Base-by-base conservation (phyloP, 306 rosid species). In the Vigna mungo region DNA sequence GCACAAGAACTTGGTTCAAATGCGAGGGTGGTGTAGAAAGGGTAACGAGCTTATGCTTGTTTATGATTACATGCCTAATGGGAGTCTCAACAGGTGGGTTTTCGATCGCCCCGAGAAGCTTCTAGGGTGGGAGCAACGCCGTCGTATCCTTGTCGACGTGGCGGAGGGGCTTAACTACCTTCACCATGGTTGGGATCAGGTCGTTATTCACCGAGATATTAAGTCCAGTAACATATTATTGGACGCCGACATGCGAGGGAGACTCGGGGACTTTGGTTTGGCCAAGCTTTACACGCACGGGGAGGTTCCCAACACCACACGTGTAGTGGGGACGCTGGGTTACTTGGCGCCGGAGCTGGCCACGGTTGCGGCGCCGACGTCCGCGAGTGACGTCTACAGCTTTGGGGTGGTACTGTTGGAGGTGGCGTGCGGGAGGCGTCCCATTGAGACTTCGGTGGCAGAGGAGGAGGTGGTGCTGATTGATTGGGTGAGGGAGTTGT, bases 1-100 rank as follows among this genome's bases (percentile, higher is more conserved):
- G 17, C 98, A 95, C 72, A 95, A 95, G 80, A 90, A 92, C 18
- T 37, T 95, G 25, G 98, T 95, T 1, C 96, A 92, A 74, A 81
- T 95, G 95, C 77, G 93, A n/a, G 97, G 98, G 0, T 95, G 98
- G 98, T 95, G 98, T 44, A 85, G 96, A 68, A 92, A 90, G 41
- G 79, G 88, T 9, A 90, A 82, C 61, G 75, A 89, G 27, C 81
- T 95, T 9, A 85, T 95, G 97, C 85, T 95, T 1, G 97, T 95
- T 7, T 95, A 95, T 32, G 98, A 95, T 48, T 92, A 63, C 68
- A 94, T 94, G 98, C 96, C 98, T 0, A 92, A 95, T 15, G 92
- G 96, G 16, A 92, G 97, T 76, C 88, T 95, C 12, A 92, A 95
- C 79, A 83, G 63, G 11, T 89, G 97, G 97, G 80, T 95, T 0